These are phyloP conservation scores for Aristolochia contorta DNA, from an alignment of 164 flowering plant genomes.

Conservation along the genomic window DNA sequence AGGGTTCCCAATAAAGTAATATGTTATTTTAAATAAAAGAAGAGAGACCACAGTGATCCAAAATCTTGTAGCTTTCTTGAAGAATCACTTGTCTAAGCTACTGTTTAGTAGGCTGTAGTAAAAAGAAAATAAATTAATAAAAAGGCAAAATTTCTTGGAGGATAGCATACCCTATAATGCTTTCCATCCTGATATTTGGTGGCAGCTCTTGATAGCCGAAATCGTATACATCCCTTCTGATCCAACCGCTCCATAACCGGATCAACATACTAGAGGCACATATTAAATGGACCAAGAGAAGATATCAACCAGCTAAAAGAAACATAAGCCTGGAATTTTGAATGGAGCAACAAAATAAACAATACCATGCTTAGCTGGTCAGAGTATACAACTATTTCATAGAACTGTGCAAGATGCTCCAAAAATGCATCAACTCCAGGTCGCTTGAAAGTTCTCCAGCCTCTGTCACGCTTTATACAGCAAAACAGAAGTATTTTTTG, in stretches of 20 bases:
- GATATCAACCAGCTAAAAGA: not conserved
- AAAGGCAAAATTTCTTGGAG: not conserved
- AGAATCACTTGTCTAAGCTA: no score
- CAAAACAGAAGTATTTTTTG: not conserved
- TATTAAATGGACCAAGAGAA: not conserved
- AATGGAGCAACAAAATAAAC: not conserved
- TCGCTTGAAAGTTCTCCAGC: constrained; percentile 93
- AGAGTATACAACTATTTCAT: constrained; percentile 79
- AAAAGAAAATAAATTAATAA: no score
- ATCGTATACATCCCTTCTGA: constrained; percentile 48
- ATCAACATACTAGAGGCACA: constrained; percentile 61
- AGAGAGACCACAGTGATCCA: no score
- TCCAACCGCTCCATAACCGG: constrained; percentile 80
- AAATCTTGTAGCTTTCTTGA: no score
- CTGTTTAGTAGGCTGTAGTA: no score
- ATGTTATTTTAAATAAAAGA: no score
- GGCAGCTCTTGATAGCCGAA: constrained; percentile 61
- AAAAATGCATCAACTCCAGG: constrained; percentile 94
- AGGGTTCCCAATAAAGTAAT: no score
- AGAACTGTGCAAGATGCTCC: constrained; percentile 71
- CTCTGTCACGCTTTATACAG: constrained; percentile 72
- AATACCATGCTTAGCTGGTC: constrained; percentile 69
- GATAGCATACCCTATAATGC: constrained; percentile 59
- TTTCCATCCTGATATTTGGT: constrained; percentile 78
- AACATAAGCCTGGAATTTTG: not conserved